Percentiles rank a stretch among this genome's conserved stretches.
Evolutionary conservation across 345 rosid species (phyloP).

Genomic region (Populus tremula): DNA sequence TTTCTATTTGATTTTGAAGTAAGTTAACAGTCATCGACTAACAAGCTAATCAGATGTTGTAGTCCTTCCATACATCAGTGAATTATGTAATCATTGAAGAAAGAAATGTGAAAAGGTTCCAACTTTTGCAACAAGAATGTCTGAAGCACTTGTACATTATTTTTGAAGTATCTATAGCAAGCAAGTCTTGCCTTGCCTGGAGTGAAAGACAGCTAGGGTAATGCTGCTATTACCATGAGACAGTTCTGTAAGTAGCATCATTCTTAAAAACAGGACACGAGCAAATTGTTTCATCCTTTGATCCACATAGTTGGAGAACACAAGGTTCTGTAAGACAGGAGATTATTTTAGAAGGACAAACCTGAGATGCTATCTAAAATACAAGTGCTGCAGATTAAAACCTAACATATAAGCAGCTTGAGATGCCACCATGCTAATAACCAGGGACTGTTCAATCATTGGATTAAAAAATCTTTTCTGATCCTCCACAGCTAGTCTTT

Average conservation of each 20-base stretch:
- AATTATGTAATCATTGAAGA: not conserved
- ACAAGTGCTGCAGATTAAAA: not conserved
- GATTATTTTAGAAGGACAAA: not conserved
- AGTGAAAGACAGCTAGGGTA: not conserved
- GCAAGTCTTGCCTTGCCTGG: not conserved
- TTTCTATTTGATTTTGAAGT: not conserved
- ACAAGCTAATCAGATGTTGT: not conserved
- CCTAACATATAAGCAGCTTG: not conserved
- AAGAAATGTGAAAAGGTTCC: not conserved
- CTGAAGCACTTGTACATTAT: not conserved
- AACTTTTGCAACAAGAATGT: not conserved
- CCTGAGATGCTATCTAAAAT: not conserved
- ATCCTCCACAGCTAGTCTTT: too few species aligned
- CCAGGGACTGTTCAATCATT: not conserved
- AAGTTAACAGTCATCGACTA: not conserved
- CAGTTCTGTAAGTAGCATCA: too few species aligned
- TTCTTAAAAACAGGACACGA: not conserved
- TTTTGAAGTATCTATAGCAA: not conserved
- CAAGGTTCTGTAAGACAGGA: not conserved
- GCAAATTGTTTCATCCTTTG: not conserved
- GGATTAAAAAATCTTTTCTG: too few species aligned
- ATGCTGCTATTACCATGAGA: not conserved
- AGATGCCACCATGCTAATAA: not conserved
- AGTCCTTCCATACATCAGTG: not conserved
- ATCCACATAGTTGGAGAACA: not conserved